Conservation (phyloP, 1,139 yeast species). For the Taphrina pruni region DNA sequence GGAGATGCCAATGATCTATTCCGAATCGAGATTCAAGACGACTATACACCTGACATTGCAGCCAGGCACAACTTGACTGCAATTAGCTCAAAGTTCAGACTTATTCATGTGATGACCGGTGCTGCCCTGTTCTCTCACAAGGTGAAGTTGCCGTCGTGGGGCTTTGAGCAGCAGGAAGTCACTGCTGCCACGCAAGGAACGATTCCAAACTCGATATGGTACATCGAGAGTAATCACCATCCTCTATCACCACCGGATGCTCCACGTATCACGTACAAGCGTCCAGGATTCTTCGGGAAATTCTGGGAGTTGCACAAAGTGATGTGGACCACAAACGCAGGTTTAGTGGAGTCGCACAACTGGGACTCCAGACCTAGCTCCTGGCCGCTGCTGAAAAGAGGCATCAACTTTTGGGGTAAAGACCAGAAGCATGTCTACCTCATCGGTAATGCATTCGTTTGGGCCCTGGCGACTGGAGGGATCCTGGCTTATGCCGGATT, state of each 20-base stretch:
- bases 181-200: constrained; percentile 86
- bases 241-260: constrained; percentile 50
- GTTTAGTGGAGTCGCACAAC: constrained; percentile 79
- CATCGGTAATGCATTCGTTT: constrained; percentile 84
- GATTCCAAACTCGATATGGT: constrained; percentile 79
- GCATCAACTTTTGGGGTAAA: constrained; percentile 92
- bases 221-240: constrained; percentile 72
- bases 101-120: constrained; percentile 88
- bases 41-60: constrained; percentile 61
- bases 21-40: constrained; percentile 79
- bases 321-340: constrained; percentile 92
- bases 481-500: constrained; percentile 63
- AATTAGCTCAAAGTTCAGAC: constrained; percentile 79
- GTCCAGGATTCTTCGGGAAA: constrained; percentile 70
- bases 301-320: constrained; percentile 76
- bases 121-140: constrained; percentile 86
- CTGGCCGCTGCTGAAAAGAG: constrained; percentile 90
- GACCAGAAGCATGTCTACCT: constrained; percentile 80
- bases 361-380: constrained; percentile 87
- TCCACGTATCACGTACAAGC: constrained; percentile 66
- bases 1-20: constrained; percentile 98
- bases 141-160: constrained; percentile 92
- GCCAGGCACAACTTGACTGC: constrained; percentile 74
- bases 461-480: constrained; percentile 81
- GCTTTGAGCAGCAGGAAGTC: constrained; percentile 95